Percentiles rank a stretch among this genome's conserved stretches.
These are phyloP conservation scores for Fonsecaea erecta DNA, from an alignment of 2,329 filamentous ascomycete genomes.

Conservation along the genomic window DNA sequence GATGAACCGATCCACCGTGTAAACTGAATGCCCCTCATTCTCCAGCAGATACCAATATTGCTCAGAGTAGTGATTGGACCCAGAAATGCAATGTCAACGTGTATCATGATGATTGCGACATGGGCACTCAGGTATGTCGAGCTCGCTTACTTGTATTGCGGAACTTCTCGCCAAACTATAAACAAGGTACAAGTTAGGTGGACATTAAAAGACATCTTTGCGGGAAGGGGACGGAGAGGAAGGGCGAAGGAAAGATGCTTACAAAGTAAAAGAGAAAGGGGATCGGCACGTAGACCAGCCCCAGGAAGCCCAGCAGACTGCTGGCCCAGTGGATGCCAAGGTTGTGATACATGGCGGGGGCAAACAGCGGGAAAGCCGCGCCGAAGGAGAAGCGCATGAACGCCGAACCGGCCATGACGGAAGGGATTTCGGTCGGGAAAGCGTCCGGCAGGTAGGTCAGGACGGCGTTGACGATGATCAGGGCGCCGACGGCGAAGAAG, in stretches of 20 bases:
- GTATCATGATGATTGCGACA: too few species aligned
- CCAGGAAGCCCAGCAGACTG: slow-evolving; percentile 45
- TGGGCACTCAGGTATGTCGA: not conserved
- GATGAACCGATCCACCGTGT: too few species aligned
- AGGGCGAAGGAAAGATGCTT: not conserved
- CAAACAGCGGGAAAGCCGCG: slow-evolving; percentile 44
- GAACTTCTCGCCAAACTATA: not conserved
- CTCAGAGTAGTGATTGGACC: not conserved
- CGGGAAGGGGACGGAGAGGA: not conserved
- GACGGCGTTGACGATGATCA: slow-evolving; percentile 22
- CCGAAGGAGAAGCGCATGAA: slow-evolving; percentile 48
- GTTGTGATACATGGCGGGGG: slow-evolving; percentile 42
- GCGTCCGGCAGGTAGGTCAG: slow-evolving; percentile 39
- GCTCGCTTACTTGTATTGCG: not conserved
- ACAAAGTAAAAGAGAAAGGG: slow-evolving; percentile 38
- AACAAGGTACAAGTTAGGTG: not conserved
- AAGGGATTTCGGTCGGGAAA: slow-evolving; percentile 43
- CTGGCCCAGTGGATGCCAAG: slow-evolving; percentile 47
- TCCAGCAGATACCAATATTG: too few species aligned
- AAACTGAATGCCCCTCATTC: too few species aligned
- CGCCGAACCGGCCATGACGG: slow-evolving; percentile 48
- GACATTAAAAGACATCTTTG: not conserved
- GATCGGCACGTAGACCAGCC: slow-evolving; percentile 43
- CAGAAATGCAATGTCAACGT: too few species aligned
- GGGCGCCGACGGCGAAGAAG: slow-evolving; percentile 3